Evolutionary conservation across 257 asterid genomes (phyloP).

Genomic region (Vinca minor): DNA sequence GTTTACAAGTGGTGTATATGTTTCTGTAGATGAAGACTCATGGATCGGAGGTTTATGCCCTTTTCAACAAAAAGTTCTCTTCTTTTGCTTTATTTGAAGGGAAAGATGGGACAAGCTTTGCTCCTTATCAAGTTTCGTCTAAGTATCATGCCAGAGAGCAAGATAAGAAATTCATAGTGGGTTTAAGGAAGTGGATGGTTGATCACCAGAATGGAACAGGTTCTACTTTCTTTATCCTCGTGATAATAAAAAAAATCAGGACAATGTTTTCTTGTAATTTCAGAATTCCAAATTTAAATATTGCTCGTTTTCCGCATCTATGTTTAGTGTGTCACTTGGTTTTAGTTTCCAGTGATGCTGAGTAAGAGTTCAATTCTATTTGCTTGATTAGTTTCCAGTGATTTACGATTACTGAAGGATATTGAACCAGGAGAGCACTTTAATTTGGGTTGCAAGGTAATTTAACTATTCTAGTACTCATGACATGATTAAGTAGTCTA

Average conservation of each 20-base stretch:
- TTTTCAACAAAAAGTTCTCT: constrained; percentile 58
- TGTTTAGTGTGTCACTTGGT: too few species aligned
- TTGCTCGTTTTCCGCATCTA: too few species aligned
- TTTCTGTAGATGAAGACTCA: constrained; percentile 46
- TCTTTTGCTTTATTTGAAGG: constrained; percentile 67
- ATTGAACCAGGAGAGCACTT: constrained; percentile 43
- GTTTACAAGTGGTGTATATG: neutral
- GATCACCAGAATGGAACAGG: constrained; percentile 34
- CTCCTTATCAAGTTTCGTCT: constrained; percentile 59
- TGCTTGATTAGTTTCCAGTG: constrained; percentile 37
- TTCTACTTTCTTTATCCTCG: constrained; percentile 15
- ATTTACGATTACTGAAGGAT: constrained; percentile 35
- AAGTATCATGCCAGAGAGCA: constrained; percentile 40
- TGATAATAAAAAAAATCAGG: too few species aligned
- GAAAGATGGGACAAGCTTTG: constrained; percentile 23
- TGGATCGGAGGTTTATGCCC: constrained; percentile 44
- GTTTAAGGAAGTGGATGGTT: constrained; percentile 41
- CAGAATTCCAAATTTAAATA: too few species aligned
- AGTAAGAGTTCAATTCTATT: constrained; percentile 12
- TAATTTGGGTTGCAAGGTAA: constrained; percentile 74
- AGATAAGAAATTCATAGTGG: constrained; percentile 38
- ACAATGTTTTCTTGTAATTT: too few species aligned
- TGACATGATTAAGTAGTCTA: neutral
- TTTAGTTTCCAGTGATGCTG: too few species aligned
- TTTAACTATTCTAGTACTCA: constrained; percentile 2